Conservation (phyloP, 179 eudicot genomes). For the Amaranthus tricolor region DNA sequence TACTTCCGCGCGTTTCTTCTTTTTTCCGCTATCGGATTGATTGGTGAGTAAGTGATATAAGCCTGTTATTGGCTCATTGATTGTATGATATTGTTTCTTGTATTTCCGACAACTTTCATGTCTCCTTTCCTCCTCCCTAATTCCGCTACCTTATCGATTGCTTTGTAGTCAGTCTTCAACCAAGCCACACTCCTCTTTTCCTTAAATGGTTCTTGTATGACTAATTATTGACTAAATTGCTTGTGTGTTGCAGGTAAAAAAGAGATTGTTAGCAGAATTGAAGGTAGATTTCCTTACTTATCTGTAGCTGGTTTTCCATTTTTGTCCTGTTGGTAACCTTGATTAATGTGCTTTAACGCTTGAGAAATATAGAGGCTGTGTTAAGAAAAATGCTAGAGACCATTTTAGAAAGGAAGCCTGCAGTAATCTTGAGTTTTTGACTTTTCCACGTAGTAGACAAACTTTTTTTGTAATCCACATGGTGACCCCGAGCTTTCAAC, state of each 20-base stretch:
- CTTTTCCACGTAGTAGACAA: too few relatives aligned
- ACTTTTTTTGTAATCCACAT: too few relatives aligned
- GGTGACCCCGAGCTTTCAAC: too few relatives aligned
- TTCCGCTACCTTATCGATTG: neutral
- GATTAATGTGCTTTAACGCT: neutral
- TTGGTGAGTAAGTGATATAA: too few relatives aligned
- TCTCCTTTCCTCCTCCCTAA: neutral
- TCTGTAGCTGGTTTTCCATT: neutral
- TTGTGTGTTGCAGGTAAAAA: conserved; percentile 42
- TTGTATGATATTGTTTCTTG: neutral
- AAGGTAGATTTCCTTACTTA: conserved; percentile 32
- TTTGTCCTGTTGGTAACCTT: neutral
- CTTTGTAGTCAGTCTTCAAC: neutral
- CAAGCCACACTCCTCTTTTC: neutral
- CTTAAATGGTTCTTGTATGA: conserved; percentile 5
- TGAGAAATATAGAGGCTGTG: neutral
- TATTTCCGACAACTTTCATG: neutral
- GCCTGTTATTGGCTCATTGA: too few relatives aligned
- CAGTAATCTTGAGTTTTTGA: too few relatives aligned
- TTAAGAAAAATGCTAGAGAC: neutral
- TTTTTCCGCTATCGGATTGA: too few relatives aligned
- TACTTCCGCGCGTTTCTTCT: too few relatives aligned
- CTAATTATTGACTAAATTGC: neutral
- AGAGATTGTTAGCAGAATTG: conserved; percentile 40
- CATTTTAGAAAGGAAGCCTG: neutral